Percentiles rank a stretch among this genome's conserved stretches.
phyloP scores from a whole-genome alignment of 768 basidiomycete species.

The Suillus discolor region DNA sequence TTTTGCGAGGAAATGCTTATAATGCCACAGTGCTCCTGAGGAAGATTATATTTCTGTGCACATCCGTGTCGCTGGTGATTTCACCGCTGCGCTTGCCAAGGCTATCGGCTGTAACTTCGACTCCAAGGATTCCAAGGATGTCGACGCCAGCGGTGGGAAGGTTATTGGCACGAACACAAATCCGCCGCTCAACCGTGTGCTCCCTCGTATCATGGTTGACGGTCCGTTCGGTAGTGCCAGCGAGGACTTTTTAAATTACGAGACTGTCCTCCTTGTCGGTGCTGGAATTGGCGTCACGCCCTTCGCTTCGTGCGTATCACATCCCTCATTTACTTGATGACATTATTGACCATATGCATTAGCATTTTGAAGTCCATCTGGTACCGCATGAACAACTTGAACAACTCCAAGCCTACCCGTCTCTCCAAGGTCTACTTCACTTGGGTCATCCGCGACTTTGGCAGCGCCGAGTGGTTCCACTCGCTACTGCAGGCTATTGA shows the following conservation, averaged over 20 bases:
- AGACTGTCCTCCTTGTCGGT: slow-evolving; percentile 87
- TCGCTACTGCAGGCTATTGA: slow-evolving; percentile 91
- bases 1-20: not conserved
- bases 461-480: slow-evolving; percentile 92
- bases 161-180: slow-evolving; percentile 60
- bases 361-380: slow-evolving; percentile 90
- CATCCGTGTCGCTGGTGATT: slow-evolving; percentile 91
- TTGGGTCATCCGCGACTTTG: slow-evolving; percentile 95
- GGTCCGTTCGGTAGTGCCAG: slow-evolving; percentile 93
- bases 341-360: slow-evolving; percentile 11
- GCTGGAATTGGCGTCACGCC: slow-evolving; percentile 97
- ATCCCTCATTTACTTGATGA: slow-evolving; percentile 2
- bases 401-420: slow-evolving; percentile 71
- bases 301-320: slow-evolving; percentile 78
- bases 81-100: slow-evolving; percentile 79
- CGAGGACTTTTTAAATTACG: slow-evolving; percentile 90
- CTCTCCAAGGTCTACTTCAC: slow-evolving; percentile 93
- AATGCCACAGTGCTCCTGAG: slow-evolving; percentile 72
- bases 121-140: slow-evolving; percentile 48
- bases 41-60: slow-evolving; percentile 96
- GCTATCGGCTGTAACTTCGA: slow-evolving; percentile 85
- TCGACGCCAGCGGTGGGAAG: slow-evolving; percentile 50
- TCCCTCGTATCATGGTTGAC: slow-evolving; percentile 95
- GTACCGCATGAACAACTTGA: slow-evolving; percentile 94
- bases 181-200: slow-evolving; percentile 66